These are phyloP conservation scores for Exserohilum turcica DNA, from an alignment of 2,329 filamentous ascomycete genomes.

Conservation along the genomic window DNA sequence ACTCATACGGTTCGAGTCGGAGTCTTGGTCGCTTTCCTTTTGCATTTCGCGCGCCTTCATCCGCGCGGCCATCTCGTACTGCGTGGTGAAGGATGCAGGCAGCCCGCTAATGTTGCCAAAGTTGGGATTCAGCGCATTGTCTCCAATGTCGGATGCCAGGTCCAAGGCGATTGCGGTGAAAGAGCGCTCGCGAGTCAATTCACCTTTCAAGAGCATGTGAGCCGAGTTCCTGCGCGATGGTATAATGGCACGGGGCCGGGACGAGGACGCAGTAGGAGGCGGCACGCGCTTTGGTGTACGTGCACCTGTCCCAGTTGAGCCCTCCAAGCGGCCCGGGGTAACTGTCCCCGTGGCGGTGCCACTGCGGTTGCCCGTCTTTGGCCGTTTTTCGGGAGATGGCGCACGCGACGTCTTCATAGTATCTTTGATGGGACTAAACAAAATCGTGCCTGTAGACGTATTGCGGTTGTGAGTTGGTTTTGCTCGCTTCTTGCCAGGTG, in stretches of 20 bases:
- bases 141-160: constrained; percentile 73
- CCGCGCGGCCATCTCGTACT: constrained; percentile 52
- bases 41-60: constrained; percentile 29
- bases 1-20: constrained; percentile 56
- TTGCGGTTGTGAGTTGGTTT: constrained; percentile 69
- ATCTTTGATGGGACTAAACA: constrained; percentile 71
- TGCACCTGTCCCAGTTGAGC: constrained; percentile 30
- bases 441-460: constrained; percentile 78
- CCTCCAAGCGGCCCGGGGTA: constrained; percentile 39
- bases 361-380: constrained; percentile 39
- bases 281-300: constrained; percentile 52
- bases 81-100: constrained; percentile 78
- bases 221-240: constrained; percentile 60
- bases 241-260: constrained; percentile 38
- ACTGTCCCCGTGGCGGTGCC: constrained; percentile 39
- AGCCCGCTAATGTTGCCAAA: constrained; percentile 67
- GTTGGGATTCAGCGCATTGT: constrained; percentile 63
- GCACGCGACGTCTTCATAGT: constrained; percentile 46
- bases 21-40: constrained; percentile 33
- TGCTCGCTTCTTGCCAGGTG: constrained; percentile 32
- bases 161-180: constrained; percentile 67
- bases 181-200: constrained; percentile 60
- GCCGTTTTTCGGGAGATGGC: constrained; percentile 36
- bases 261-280: constrained; percentile 33
- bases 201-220: constrained; percentile 59